These are phyloP conservation scores for Tylopilus sp. DNA, from an alignment of 768 basidiomycete genomes.

Conservation along the genomic window DNA sequence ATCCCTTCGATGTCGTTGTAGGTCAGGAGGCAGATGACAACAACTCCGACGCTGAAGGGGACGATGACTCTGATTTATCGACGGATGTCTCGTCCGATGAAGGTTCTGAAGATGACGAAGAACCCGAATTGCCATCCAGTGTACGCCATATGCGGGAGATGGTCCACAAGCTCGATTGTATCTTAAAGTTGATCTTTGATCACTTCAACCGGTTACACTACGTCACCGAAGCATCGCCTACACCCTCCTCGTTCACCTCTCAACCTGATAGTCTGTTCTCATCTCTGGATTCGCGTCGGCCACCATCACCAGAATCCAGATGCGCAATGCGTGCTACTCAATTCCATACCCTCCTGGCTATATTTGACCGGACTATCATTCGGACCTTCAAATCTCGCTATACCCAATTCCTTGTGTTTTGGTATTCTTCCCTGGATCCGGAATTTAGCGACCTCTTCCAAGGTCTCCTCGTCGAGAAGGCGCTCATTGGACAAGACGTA, in stretches of 20 bases:
- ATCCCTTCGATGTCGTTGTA: slow-evolving; percentile 81
- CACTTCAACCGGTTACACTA: slow-evolving; percentile 63
- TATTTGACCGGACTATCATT: slow-evolving; percentile 92
- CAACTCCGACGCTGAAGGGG: slow-evolving; percentile 54
- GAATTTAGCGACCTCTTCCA: slow-evolving; percentile 92
- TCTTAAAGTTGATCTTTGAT: slow-evolving; percentile 80
- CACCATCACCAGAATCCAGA: slow-evolving; percentile 31
- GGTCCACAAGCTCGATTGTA: slow-evolving; percentile 89
- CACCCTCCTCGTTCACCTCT: slow-evolving; percentile 9
- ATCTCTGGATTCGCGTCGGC: slow-evolving; percentile 21
- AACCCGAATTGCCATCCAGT: slow-evolving; percentile 41
- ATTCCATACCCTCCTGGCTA: slow-evolving; percentile 84
- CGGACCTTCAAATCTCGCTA: slow-evolving; percentile 97
- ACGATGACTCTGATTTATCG: slow-evolving; percentile 50
- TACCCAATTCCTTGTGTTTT: slow-evolving; percentile 96
- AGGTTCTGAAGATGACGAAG: slow-evolving; percentile 43
- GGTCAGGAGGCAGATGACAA: slow-evolving; percentile 68
- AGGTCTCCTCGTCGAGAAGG: slow-evolving; percentile 90
- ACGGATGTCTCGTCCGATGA: slow-evolving; percentile 78
- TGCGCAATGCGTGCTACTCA: slow-evolving; percentile 51
- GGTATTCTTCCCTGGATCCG: slow-evolving; percentile 86
- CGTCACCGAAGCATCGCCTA: slow-evolving; percentile 18
- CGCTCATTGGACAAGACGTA: slow-evolving; percentile 57
- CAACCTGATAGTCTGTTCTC: slow-evolving; percentile 9
- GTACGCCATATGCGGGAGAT: slow-evolving; percentile 75